Evolutionary conservation across 352 stramenopile species (phyloP).

Genomic region (Saprolegnia diclina): DNA sequence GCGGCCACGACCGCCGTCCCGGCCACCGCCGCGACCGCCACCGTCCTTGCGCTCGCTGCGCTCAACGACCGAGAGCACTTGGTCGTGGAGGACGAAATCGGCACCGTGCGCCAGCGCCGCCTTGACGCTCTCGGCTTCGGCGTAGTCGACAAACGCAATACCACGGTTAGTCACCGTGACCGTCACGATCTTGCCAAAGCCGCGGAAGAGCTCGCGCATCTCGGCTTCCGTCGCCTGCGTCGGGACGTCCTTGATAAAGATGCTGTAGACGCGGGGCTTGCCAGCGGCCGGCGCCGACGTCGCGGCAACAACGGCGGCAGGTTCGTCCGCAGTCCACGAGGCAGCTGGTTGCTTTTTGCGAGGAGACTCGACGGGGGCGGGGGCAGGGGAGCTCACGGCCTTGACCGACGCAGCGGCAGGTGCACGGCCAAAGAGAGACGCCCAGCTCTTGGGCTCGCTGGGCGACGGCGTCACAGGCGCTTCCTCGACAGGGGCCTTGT

Average conservation of each 20-base stretch:
- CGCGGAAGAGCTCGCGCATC: constrained; percentile 72
- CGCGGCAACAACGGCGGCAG: constrained; percentile 27
- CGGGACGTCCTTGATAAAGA: constrained; percentile 78
- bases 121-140: constrained; percentile 70
- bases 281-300: constrained; percentile 28
- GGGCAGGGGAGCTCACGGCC: not conserved
- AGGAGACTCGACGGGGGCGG: constrained; percentile 15
- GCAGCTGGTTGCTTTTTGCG: constrained; percentile 29
- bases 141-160: constrained; percentile 82
- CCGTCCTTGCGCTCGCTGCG: constrained; percentile 61
- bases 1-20: constrained; percentile 44
- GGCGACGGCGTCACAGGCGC: constrained; percentile 29
- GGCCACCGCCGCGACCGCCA: not conserved
- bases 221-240: constrained; percentile 65
- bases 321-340: constrained; percentile 28
- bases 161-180: constrained; percentile 58
- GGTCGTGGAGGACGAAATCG: constrained; percentile 69
- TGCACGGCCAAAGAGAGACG: not conserved
- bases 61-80: constrained; percentile 68
- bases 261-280: constrained; percentile 33
- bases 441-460: constrained; percentile 35
- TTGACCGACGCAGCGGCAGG: not conserved
- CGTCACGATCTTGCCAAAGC: constrained; percentile 65
- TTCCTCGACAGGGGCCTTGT: constrained; percentile 34
- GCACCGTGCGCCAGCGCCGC: constrained; percentile 55